These are phyloP conservation scores for Albizia julibrissin DNA, from an alignment of 306 rosid species.

Conservation along the genomic window DNA sequence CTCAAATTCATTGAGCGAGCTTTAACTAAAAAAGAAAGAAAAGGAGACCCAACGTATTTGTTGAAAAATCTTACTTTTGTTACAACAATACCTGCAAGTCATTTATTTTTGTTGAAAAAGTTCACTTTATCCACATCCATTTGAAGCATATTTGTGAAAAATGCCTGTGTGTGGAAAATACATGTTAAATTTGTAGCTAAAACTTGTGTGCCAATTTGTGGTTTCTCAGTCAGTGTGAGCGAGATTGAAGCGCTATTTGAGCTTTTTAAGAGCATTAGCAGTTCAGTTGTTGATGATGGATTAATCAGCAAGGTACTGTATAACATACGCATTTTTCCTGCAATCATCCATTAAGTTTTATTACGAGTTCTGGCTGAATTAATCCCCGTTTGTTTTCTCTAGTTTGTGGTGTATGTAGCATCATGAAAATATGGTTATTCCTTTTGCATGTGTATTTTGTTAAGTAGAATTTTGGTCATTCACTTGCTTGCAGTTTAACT, in stretches of 20 bases:
- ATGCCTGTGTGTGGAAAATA: neutral
- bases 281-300: conserved; percentile 81
- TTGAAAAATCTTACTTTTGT: neutral
- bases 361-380: conserved; percentile 1
- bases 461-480: neutral
- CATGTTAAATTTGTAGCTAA: neutral
- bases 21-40: neutral
- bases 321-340: neutral
- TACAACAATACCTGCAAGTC: neutral
- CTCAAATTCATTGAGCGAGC: neutral
- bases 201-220: conserved; percentile 29
- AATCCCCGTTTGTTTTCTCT: neutral
- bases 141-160: neutral
- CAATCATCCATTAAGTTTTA: neutral
- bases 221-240: conserved; percentile 68
- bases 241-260: conserved; percentile 95
- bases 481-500: neutral
- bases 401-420: too few species aligned
- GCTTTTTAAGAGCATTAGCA: conserved; percentile 81
- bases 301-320: conserved; percentile 81
- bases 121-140: neutral
- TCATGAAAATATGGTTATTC: neutral
- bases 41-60: neutral
- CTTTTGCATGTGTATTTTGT: neutral
- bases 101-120: neutral